Base-by-base conservation (phyloP, 768 basidiomycete genomes). In the Leccinum olivaceopallidum region DNA sequence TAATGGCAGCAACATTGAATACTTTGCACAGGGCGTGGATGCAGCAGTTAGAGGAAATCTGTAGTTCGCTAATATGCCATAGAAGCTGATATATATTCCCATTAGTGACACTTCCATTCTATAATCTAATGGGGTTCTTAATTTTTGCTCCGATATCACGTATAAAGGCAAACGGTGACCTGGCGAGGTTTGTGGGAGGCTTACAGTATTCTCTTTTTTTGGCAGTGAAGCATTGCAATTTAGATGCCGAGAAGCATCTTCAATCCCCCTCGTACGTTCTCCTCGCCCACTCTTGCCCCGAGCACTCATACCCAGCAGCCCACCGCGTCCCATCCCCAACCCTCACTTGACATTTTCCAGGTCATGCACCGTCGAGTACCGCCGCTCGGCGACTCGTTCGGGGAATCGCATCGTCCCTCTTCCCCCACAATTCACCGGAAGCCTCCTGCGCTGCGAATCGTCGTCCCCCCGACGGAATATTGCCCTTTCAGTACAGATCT, bases 1-100 rank as follows among this genome's bases (percentile, higher is more conserved):
- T 70, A 96, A 95, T 80, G 76, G 77, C 61, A 72, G 77, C 70
- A 96, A 96, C 81, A 85, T 96, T 67, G 86, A 88, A 68, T 92
- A 95, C 81, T 95, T 97, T 73, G 93, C 94, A 3, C 82, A 93
- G 77, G 85, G 86, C 69, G 89, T 96, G 59, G 83, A 92, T 75
- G 85, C 85, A 68, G 92, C 88, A 60, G 92, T 95, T 64, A 87
- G 84, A 78, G 89, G 89, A 65, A 81, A 80, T 56, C 79, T 94
- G 68, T 94, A 83, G 79, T 55, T 54, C 64, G 62, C 58, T 53
- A 53, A 67, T 72, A 71, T 54, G 63, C 53, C 60, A 67, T 74
- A 68, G 63, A 71, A 47, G 55, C 58, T 60, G 49, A 63, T 61
- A n/a, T 55, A 50, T 61, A n/a, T 57, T 56, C 42, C 55, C 58